Evolutionary conservation across 768 basidiomycete species (phyloP).

Genomic region (Tylopilus sp.): DNA sequence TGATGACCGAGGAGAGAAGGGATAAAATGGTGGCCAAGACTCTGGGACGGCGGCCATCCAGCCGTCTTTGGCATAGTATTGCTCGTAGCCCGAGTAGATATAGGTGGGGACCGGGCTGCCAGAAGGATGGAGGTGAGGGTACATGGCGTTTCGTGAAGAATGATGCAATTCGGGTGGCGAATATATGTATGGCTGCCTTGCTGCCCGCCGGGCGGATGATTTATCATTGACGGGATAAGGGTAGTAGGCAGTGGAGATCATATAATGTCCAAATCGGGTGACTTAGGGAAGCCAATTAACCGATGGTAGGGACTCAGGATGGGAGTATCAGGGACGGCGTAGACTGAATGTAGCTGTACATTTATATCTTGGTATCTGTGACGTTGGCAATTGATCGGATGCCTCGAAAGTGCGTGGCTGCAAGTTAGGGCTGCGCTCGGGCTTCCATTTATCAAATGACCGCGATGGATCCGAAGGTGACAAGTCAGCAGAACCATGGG

Average conservation of each 20-base stretch:
- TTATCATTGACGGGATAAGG: slow-evolving; percentile 25
- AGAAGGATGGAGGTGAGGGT: slow-evolving; percentile 20
- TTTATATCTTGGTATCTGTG: slow-evolving; percentile 32
- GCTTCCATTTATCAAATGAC: slow-evolving; percentile 34
- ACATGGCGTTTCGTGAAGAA: slow-evolving; percentile 25
- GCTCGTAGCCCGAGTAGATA: slow-evolving; percentile 23
- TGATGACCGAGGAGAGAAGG: slow-evolving; percentile 12
- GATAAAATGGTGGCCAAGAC: slow-evolving; percentile 22
- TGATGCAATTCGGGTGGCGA: slow-evolving; percentile 24
- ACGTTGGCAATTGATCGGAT: slow-evolving; percentile 31
- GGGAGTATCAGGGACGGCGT: slow-evolving; percentile 28
- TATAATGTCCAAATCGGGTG: slow-evolving; percentile 27
- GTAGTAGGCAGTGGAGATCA: slow-evolving; percentile 32
- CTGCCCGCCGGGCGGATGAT: slow-evolving; percentile 19
- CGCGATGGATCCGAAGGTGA: slow-evolving; percentile 26
- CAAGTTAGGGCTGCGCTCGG: slow-evolving; percentile 28
- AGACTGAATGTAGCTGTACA: slow-evolving; percentile 21
- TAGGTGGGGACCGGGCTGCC: slow-evolving; percentile 21
- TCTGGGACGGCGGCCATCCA: slow-evolving; percentile 10
- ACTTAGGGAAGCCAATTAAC: slow-evolving; percentile 15
- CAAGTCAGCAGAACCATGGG: slow-evolving; percentile 23
- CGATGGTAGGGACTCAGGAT: slow-evolving; percentile 18
- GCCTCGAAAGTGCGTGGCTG: slow-evolving; percentile 29
- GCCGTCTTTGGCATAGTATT: slow-evolving; percentile 21
- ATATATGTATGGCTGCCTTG: slow-evolving; percentile 32